These are phyloP conservation scores for Tylopilus sp. DNA, from an alignment of 1,284 basidiomycete genomes.

Conservation along the genomic window DNA sequence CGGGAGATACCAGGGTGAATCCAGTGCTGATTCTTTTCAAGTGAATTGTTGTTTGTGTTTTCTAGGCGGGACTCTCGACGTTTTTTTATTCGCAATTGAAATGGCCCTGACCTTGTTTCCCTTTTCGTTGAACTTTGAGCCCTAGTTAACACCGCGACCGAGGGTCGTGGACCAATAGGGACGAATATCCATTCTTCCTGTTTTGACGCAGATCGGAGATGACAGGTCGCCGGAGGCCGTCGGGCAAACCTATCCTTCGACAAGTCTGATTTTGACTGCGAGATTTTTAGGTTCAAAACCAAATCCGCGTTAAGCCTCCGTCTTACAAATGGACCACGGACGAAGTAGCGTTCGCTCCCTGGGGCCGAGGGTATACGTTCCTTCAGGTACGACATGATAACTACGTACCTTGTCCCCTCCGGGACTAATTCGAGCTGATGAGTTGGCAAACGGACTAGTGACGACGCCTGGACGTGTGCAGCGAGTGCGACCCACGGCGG, in stretches of 20 bases:
- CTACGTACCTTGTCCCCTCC: background rate
- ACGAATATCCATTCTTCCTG: background rate
- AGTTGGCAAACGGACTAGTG: conserved; percentile 2
- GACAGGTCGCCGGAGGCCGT: conserved; percentile 9
- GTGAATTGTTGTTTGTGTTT: background rate
- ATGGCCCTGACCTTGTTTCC: conserved; percentile 1
- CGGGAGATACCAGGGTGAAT: conserved; percentile 20
- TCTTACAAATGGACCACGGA: conserved; percentile 19
- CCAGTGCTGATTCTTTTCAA: conserved; percentile 4
- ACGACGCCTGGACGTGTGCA: background rate
- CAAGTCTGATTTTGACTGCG: conserved; percentile 25
- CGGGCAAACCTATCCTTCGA: conserved; percentile 17
- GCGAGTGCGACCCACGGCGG: background rate
- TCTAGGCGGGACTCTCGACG: conserved; percentile 9
- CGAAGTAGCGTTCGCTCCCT: conserved; percentile 16
- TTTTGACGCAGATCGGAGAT: conserved; percentile 4
- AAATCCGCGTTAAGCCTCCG: conserved; percentile 11
- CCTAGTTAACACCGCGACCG: conserved; percentile 12
- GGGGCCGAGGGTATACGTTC: conserved; percentile 26
- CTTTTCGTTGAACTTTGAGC: conserved; percentile 6
- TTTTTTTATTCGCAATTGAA: background rate
- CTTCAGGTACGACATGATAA: conserved; percentile 13
- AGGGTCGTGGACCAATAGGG: conserved; percentile 17
- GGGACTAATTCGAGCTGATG: background rate
- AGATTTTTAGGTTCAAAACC: conserved; percentile 15